phyloP scores from a whole-genome alignment of 192 early-diverging fungal genomes.

The Mortierella claussenii region DNA sequence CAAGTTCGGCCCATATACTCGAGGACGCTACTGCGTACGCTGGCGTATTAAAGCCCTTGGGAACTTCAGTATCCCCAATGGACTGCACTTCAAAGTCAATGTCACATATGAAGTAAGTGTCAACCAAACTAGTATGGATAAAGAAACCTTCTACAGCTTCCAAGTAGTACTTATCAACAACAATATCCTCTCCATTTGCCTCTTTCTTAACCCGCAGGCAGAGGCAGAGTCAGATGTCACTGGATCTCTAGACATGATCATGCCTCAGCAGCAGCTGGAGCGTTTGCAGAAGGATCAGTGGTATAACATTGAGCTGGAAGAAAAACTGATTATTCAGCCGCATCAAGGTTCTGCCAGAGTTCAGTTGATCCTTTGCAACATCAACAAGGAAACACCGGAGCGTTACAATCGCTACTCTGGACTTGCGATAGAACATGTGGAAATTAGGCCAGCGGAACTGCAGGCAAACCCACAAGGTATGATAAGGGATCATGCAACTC shows the following conservation, averaged over 20 bases:
- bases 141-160: too few relatives aligned
- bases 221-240: slow-evolving; percentile 4
- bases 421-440: slow-evolving; percentile 3
- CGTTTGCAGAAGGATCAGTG: background rate
- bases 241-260: background rate
- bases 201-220: background rate
- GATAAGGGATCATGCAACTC: background rate
- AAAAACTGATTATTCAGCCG: slow-evolving; percentile 10
- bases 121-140: too few relatives aligned
- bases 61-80: background rate
- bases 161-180: too few relatives aligned
- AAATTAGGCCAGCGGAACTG: background rate
- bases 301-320: slow-evolving; percentile 9
- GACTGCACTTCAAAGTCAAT: slow-evolving; percentile 4
- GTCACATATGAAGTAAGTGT: slow-evolving; percentile 9
- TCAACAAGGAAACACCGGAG: background rate
- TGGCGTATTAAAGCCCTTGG: slow-evolving; percentile 7
- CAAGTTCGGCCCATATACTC: background rate
- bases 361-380: background rate
- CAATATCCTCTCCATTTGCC: too few relatives aligned
- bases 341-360: background rate
- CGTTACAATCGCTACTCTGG: background rate
- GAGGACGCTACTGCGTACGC: slow-evolving; percentile 8
- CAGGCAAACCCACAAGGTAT: background rate
- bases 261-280: background rate